Evolutionary conservation across 345 rosid species (phyloP).

Genomic region (Raphanus raphanistrum): DNA sequence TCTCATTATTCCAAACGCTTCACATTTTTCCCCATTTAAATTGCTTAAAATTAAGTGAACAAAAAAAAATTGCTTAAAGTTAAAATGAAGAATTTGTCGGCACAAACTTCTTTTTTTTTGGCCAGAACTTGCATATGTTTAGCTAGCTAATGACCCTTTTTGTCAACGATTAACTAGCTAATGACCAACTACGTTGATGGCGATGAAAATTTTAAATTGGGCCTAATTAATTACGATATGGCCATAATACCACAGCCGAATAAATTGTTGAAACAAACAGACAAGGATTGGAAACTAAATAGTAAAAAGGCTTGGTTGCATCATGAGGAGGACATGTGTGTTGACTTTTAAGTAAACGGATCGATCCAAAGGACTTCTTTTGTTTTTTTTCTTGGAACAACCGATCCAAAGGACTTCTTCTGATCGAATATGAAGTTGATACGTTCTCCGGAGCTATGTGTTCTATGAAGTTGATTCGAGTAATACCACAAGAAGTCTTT

Average conservation of each 20-base stretch:
- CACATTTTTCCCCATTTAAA: neutral
- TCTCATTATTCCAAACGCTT: neutral
- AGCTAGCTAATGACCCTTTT: neutral
- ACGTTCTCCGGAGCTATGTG: neutral
- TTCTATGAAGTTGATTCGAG: neutral
- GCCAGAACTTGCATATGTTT: neutral
- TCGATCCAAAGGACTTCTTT: neutral
- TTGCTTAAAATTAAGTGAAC: neutral
- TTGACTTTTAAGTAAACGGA: constrained; percentile 31
- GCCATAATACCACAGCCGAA: constrained; percentile 11
- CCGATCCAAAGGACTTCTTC: constrained; percentile 16
- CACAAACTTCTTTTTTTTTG: neutral
- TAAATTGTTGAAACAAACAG: constrained; percentile 1
- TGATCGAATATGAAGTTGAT: neutral
- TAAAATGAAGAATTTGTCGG: constrained; percentile 20
- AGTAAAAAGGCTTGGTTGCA: constrained; percentile 4
- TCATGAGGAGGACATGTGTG: constrained; percentile 17
- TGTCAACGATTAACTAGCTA: neutral
- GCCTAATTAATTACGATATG: neutral
- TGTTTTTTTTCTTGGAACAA: no score
- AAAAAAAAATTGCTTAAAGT: neutral
- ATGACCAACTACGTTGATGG: neutral
- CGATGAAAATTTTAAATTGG: neutral
- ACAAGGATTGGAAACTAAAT: neutral
- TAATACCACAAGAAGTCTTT: neutral